Percentiles rank a stretch among this genome's conserved stretches.
phyloP scores from a whole-genome alignment of 768 basidiomycete species.

The Suillus cothurnatus region DNA sequence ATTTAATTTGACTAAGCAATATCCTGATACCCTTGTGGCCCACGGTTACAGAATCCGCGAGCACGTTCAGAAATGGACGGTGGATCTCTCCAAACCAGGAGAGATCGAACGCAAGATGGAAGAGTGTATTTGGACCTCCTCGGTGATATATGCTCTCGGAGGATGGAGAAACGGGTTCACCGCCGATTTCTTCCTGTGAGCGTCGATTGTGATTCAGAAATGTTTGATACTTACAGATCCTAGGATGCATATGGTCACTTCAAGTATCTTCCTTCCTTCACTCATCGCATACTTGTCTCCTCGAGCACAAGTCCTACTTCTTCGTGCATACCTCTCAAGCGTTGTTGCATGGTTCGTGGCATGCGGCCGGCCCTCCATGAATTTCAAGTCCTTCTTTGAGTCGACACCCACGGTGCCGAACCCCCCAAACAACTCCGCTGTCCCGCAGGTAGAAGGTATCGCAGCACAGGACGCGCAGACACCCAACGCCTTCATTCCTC shows the following conservation, averaged over 20 bases:
- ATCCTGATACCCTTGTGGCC: slow-evolving; percentile 2
- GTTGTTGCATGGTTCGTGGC: slow-evolving; percentile 31
- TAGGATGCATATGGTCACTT: slow-evolving; percentile 37
- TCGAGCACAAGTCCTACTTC: slow-evolving; percentile 26
- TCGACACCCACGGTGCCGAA: neutral
- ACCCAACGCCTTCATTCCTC: slow-evolving; percentile 43
- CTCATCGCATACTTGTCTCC: slow-evolving; percentile 21
- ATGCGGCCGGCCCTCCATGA: slow-evolving; percentile 31
- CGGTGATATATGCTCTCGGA: slow-evolving; percentile 55
- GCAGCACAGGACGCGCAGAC: slow-evolving; percentile 15
- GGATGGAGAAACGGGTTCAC: slow-evolving; percentile 52
- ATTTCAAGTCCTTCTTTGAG: slow-evolving; percentile 35
- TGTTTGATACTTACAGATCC: neutral
- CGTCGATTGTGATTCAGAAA: neutral
- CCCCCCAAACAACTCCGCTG: neutral
- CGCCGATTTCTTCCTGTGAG: slow-evolving; percentile 54
- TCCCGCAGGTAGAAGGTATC: neutral
- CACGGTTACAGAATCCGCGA: slow-evolving; percentile 10
- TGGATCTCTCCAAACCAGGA: slow-evolving; percentile 37
- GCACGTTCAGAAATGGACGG: slow-evolving; percentile 44
- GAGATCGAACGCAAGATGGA: slow-evolving; percentile 57
- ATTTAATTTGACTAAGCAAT: slow-evolving; percentile 26
- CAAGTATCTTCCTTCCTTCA: slow-evolving; percentile 31
- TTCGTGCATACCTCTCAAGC: slow-evolving; percentile 30
- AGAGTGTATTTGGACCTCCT: slow-evolving; percentile 59